Base-by-base conservation (phyloP, 805 yeast genomes). In the Blastobotrys peoriensis region DNA sequence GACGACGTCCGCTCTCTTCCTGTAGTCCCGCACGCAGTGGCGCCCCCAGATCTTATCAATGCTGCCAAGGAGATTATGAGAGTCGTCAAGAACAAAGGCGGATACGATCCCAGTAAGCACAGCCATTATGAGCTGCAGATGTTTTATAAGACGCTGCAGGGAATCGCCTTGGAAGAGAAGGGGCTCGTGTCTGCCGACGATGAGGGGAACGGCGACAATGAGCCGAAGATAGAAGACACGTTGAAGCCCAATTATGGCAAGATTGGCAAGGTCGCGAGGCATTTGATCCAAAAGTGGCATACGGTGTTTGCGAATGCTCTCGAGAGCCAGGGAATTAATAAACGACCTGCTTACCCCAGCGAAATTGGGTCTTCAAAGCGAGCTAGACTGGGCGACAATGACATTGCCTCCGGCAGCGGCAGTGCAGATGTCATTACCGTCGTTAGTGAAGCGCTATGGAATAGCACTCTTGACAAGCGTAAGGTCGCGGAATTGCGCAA, bases 1-100 rank as follows among this genome's bases (percentile, higher is more conserved):
- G 94, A 87, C 52, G 91, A 86, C 58, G 62, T 87, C 3, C 68
- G 97, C 41, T 70, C 74, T 27, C 61, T 78, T 3, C 96, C 97
- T 1, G 5, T 43, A 10, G 46, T 30, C 2, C 18, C 47, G 9
- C 33, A 47, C 3, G 54, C 42, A 5, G 38, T 44, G 1, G 62
- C 62, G 22, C 47, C 57, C 8, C 49, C 46, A 10, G 50, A 43
- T 5, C 43, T 66, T 9, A 51, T 53, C 4, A 54, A 50, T 43
- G 52, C 45, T 43, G 58, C 61, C 44, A 59, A 40, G 41, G 56
- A 48, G 19, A 53, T 73, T 13, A 47, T 70, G 40, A 63, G 64
- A n/a, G 66, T 65, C 38, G 69, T 79, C 43, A 64, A 62, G 13
- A 59, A 77, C 55, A 64, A 64, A 8, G 59, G 63, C 21, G 78